These are phyloP conservation scores for Aspergillus bombycis DNA, from an alignment of 2,329 filamentous ascomycete species.

Conservation along the genomic window DNA sequence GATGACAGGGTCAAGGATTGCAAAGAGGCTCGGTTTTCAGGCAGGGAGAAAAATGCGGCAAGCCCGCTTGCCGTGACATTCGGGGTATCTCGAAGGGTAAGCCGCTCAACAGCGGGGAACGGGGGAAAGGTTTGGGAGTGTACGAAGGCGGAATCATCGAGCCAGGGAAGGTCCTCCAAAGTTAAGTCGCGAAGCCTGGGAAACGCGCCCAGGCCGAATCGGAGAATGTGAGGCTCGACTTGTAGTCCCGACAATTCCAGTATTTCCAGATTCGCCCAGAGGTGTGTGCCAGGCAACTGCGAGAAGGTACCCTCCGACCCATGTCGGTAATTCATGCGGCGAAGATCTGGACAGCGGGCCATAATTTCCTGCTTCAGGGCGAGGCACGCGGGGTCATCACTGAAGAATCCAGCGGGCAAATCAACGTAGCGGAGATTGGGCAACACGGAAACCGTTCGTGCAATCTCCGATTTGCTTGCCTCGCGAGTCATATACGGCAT, in stretches of 20 bases:
- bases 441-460: slow-evolving; percentile 80
- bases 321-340: slow-evolving; percentile 83
- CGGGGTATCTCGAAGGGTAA: slow-evolving; percentile 73
- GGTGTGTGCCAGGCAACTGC: slow-evolving; percentile 61
- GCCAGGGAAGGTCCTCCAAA: slow-evolving; percentile 67
- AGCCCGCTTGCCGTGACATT: slow-evolving; percentile 74
- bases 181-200: slow-evolving; percentile 72
- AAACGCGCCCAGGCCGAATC: slow-evolving; percentile 71
- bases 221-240: slow-evolving; percentile 53
- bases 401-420: slow-evolving; percentile 83
- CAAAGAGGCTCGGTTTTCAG: slow-evolving; percentile 63
- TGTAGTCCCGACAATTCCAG: slow-evolving; percentile 44
- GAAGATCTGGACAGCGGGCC: slow-evolving; percentile 77
- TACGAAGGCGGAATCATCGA: slow-evolving; percentile 78
- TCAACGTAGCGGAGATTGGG: slow-evolving; percentile 88
- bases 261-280: slow-evolving; percentile 47
- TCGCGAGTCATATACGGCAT: slow-evolving; percentile 94
- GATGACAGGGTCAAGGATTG: slow-evolving; percentile 70
- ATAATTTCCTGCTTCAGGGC: slow-evolving; percentile 83
- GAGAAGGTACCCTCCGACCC: slow-evolving; percentile 80
- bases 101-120: slow-evolving; percentile 73
- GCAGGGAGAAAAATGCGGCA: slow-evolving; percentile 65
- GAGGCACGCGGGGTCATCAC: slow-evolving; percentile 74
- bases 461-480: slow-evolving; percentile 79
- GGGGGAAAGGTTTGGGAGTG: slow-evolving; percentile 67